Conservation (phyloP, 164 flowering plant genomes). For the Magnolia kwangsiensis region DNA sequence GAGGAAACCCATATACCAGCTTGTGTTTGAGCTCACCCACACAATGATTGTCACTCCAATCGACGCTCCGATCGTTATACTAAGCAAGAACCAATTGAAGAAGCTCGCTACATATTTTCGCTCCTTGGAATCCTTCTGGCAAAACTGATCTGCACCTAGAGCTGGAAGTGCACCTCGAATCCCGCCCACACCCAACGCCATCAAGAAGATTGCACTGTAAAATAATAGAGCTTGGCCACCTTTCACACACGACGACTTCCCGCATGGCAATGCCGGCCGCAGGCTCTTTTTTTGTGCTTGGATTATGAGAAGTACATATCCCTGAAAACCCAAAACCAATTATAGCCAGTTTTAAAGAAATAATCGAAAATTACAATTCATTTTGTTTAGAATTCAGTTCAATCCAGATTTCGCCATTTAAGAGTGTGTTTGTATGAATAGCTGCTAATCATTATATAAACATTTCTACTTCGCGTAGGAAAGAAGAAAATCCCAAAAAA, state of each 20-base stretch:
- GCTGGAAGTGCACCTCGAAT: slow-evolving; percentile 43
- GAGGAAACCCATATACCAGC: slow-evolving; percentile 59
- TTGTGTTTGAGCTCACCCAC: slow-evolving; percentile 32
- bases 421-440: too few species aligned
- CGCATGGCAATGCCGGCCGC: slow-evolving; percentile 24
- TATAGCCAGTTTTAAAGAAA: background rate
- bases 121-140: slow-evolving; percentile 40
- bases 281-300: slow-evolving; percentile 28
- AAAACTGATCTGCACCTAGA: slow-evolving; percentile 66
- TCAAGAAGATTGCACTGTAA: slow-evolving; percentile 25
- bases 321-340: slow-evolving; percentile 27
- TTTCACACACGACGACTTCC: slow-evolving; percentile 16
- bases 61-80: slow-evolving; percentile 35
- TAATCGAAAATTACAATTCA: too few species aligned
- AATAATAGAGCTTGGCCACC: slow-evolving; percentile 29
- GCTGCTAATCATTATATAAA: too few species aligned
- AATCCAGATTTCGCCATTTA: too few species aligned
- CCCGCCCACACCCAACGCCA: slow-evolving; percentile 40
- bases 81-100: slow-evolving; percentile 53
- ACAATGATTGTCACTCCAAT: slow-evolving; percentile 58
- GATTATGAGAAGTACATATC: slow-evolving; percentile 29
- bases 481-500: too few species aligned
- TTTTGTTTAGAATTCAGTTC: too few species aligned
- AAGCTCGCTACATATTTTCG: slow-evolving; percentile 43
- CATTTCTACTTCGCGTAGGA: too few species aligned